Percentiles rank a stretch among this genome's conserved stretches.
These are phyloP conservation scores for Wallacemonas sp. DNA, from an alignment of 208 protist genomes.

Conservation along the genomic window DNA sequence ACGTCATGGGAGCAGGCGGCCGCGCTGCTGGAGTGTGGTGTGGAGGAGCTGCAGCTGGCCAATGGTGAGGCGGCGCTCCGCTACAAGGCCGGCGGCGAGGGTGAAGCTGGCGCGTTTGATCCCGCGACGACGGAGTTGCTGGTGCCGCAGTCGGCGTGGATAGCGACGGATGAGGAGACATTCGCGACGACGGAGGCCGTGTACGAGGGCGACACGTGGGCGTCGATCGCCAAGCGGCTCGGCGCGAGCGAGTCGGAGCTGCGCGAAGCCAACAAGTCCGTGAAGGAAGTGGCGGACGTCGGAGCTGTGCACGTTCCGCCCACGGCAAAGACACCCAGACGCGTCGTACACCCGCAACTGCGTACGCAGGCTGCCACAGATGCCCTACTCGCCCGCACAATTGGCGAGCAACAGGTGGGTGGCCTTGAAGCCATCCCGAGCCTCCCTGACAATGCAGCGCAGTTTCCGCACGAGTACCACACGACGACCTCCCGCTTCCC, in stretches of 20 bases:
- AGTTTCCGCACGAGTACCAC: slow-evolving; percentile 89
- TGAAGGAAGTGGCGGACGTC: slow-evolving; percentile 19
- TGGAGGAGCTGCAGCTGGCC: slow-evolving; percentile 84
- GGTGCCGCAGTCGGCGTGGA: slow-evolving; percentile 60
- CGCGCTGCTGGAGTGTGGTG: slow-evolving; percentile 62
- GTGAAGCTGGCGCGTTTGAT: slow-evolving; percentile 51
- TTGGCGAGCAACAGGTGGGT: slow-evolving; percentile 47
- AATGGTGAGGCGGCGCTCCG: slow-evolving; percentile 64
- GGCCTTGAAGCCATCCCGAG: slow-evolving; percentile 43
- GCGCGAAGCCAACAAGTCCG: slow-evolving; percentile 39
- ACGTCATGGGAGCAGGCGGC: slow-evolving; percentile 74
- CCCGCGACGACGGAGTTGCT: slow-evolving; percentile 51
- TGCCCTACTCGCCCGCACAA: slow-evolving; percentile 55
- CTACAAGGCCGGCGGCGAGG: slow-evolving; percentile 39
- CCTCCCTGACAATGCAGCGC: slow-evolving; percentile 62
- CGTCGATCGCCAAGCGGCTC: slow-evolving; percentile 52
- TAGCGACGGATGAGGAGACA: slow-evolving; percentile 26
- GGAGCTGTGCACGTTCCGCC: slow-evolving; percentile 47
- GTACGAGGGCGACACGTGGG: slow-evolving; percentile 58
- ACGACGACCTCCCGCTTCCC: slow-evolving; percentile 77
- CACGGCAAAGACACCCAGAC: slow-evolving; percentile 42
- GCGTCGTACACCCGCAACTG: slow-evolving; percentile 71
- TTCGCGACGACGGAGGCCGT: slow-evolving; percentile 66
- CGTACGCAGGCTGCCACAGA: slow-evolving; percentile 65
- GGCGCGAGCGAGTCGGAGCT: slow-evolving; percentile 53